Evolutionary conservation across 345 rosid species (phyloP), one percentile per base, ranked within the genome.

Genomic region (Ceriops tagal): DNA sequence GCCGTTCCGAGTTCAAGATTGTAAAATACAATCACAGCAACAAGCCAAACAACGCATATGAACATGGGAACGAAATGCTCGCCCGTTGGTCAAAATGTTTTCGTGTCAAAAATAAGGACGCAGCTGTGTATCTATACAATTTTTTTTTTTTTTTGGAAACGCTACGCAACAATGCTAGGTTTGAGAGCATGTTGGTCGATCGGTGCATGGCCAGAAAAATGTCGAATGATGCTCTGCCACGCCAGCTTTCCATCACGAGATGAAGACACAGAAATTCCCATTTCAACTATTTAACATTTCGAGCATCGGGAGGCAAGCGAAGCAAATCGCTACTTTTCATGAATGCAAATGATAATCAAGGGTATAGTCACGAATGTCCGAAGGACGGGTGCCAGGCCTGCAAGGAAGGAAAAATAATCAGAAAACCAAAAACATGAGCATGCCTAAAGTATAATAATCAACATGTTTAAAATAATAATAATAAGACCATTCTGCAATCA

Each of bases 321-420:
- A 4, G 53, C 34, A 24, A 70, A 67, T 65, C 27, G 55, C 74
- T 74, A 53, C 35, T 10, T 26, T 46, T 91, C 85, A 93, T 6
- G 80, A 85, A 78, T 81, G 91, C 75, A 87, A 62, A 83, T 93
- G 96, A 70, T 89, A 58, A 61, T 89, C 96, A n/a, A 93, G 92
- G 56, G 88, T 79, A 55, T 78, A 89, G 71, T 95, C 92, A 0
- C 76, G 84, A n/a, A 87, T 88, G 74, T 91, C 97, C 20, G 97
- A 91, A 61, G 98, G 92, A 75, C 91, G 84, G 26, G 97, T 84
- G 70, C 97, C 97, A 21, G 93, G 97, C 86, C 97, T 93, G 87
- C 72, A 75, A 70, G 9, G 24, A 58, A 64, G 8, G 7, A 15
- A 43, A 43, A 15, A 13, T 56, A 49, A 70, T 56, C 57, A 34